A percentile compares a stretch with the other conserved stretches of the same genome.
These are phyloP conservation scores for Pleochaeta shiraiana DNA, from an alignment of 2,329 filamentous ascomycete species.

Conservation along the genomic window DNA sequence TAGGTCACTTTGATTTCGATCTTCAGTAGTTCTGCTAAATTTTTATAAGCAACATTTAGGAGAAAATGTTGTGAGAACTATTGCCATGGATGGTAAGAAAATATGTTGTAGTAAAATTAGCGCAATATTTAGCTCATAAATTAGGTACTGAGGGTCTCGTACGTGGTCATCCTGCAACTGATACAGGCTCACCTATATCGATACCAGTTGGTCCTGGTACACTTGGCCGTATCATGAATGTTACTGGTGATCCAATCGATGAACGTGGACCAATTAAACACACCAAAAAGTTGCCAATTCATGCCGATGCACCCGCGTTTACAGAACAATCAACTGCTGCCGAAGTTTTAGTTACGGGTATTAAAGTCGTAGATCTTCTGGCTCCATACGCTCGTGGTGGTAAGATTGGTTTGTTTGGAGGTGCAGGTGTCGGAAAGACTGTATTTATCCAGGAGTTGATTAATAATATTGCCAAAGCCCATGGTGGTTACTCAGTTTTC, in stretches of 20 bases:
- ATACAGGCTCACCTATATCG: constrained; percentile 89
- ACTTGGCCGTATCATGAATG: constrained; percentile 99
- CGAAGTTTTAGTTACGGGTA: constrained; percentile 95
- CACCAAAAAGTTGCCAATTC: constrained; percentile 71
- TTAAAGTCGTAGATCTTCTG: constrained; percentile 99
- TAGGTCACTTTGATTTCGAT: constrained; percentile 39
- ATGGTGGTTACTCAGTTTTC: constrained; percentile 99
- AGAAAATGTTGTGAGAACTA: constrained; percentile 97
- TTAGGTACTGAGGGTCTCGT: constrained; percentile 97
- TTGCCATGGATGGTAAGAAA: constrained; percentile 97
- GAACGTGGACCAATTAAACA: constrained; percentile 97
- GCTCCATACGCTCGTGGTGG: constrained; percentile 99
- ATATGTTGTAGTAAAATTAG: constrained; percentile 5
- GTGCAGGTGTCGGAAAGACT: constrained; percentile 99
- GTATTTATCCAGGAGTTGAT: constrained; percentile 99
- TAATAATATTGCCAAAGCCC: constrained; percentile 99
- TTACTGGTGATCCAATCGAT: constrained; percentile 99
- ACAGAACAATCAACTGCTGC: constrained; percentile 88
- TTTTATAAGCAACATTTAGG: constrained; percentile 80
- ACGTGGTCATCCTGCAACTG: constrained; percentile 63
- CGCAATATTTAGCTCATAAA: constrained; percentile 12
- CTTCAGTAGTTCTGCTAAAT: no score
- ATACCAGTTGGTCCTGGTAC: constrained; percentile 87
- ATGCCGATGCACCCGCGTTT: constrained; percentile 85
- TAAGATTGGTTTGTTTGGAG: constrained; percentile 99